These are phyloP conservation scores for Jacaranda mimosifolia DNA, from an alignment of 257 asterid species.

Conservation along the genomic window DNA sequence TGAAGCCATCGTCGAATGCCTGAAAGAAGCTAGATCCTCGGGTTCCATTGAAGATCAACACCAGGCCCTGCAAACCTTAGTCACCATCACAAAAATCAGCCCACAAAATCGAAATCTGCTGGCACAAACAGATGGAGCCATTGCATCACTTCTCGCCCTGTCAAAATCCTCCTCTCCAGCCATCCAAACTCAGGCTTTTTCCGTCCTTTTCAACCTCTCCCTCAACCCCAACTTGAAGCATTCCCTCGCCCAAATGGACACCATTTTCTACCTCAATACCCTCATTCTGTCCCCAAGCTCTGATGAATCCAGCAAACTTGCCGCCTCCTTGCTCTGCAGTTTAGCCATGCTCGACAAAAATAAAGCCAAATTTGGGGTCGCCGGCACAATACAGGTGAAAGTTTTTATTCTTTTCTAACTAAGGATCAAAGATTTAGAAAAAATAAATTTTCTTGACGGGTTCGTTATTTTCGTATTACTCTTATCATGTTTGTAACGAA, in stretches of 20 bases:
- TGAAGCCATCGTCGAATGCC: slow-evolving; percentile 58
- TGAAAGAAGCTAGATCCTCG: slow-evolving; percentile 50
- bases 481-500: too few relatives aligned
- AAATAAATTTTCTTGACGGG: too few relatives aligned
- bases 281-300: slow-evolving; percentile 40
- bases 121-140: slow-evolving; percentile 61
- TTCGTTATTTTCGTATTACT: too few relatives aligned
- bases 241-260: slow-evolving; percentile 62
- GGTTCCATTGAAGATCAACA: slow-evolving; percentile 42
- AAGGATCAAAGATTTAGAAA: too few relatives aligned
- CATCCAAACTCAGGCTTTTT: slow-evolving; percentile 57
- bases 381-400: slow-evolving; percentile 57
- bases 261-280: slow-evolving; percentile 54
- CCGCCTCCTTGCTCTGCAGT: slow-evolving; percentile 82
- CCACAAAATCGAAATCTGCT: slow-evolving; percentile 74
- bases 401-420: too few relatives aligned
- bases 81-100: slow-evolving; percentile 70
- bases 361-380: slow-evolving; percentile 83
- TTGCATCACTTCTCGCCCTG: slow-evolving; percentile 57
- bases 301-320: slow-evolving; percentile 54
- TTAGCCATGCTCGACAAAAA: slow-evolving; percentile 83
- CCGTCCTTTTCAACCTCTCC: slow-evolving; percentile 78
- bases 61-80: slow-evolving; percentile 63
- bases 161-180: slow-evolving; percentile 42
- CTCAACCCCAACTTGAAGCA: slow-evolving; percentile 72